A percentile compares a stretch with the other conserved stretches of the same genome.
phyloP scores from a whole-genome alignment of 2,329 filamentous ascomycete species.

The Microsporum ferrugineum region DNA sequence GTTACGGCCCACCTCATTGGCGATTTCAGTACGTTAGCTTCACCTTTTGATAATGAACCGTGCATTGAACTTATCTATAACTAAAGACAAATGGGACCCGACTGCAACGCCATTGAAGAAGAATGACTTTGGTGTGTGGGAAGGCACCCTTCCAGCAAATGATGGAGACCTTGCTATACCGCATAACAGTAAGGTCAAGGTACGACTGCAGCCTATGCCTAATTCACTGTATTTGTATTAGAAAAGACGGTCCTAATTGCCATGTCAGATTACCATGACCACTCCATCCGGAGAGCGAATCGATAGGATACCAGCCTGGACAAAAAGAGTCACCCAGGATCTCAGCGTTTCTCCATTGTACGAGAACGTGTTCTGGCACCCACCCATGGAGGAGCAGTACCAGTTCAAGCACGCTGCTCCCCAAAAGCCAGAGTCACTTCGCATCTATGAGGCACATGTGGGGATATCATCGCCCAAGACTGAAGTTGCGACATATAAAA shows the following conservation, averaged over 20 bases:
- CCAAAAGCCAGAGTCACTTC: slow-evolving; percentile 70
- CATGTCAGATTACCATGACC: slow-evolving; percentile 65
- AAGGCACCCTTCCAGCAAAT: slow-evolving; percentile 62
- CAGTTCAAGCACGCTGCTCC: slow-evolving; percentile 73
- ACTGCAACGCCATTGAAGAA: slow-evolving; percentile 78
- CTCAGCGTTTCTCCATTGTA: slow-evolving; percentile 80
- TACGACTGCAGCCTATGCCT: slow-evolving; percentile 30
- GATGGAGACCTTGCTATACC: slow-evolving; percentile 67
- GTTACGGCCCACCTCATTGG: slow-evolving; percentile 74
- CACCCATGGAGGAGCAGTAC: slow-evolving; percentile 63
- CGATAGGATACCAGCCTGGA: slow-evolving; percentile 90
- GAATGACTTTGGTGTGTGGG: slow-evolving; percentile 74
- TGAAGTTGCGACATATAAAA: slow-evolving; percentile 86
- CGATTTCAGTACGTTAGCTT: slow-evolving; percentile 65
- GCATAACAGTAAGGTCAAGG: slow-evolving; percentile 95
- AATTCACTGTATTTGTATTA: not conserved
- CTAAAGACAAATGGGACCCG: slow-evolving; percentile 72
- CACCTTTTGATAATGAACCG: not conserved
- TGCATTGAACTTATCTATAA: not conserved
- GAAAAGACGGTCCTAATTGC: not conserved
- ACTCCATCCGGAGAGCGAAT: slow-evolving; percentile 67
- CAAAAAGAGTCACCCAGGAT: slow-evolving; percentile 93
- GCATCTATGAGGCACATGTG: slow-evolving; percentile 97
- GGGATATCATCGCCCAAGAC: slow-evolving; percentile 89
- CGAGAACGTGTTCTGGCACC: slow-evolving; percentile 96